Conservation (phyloP, 2,329 filamentous ascomycete species). For the Chaetomiaceae sp. region DNA sequence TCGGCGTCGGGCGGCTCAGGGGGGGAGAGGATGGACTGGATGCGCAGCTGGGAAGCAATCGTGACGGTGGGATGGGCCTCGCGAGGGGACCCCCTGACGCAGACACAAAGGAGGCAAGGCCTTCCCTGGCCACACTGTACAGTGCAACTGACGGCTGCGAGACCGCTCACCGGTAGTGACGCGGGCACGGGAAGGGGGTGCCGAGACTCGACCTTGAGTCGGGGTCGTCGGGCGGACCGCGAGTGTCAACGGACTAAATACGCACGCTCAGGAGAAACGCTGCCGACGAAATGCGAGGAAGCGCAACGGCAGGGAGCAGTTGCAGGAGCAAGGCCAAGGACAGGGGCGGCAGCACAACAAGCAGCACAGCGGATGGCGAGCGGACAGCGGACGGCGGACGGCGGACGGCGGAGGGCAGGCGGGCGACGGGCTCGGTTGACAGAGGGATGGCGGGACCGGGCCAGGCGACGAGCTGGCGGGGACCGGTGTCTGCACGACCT, state of each 20-base stretch:
- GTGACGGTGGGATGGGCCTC: constrained; percentile 41
- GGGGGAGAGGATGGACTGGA: constrained; percentile 48
- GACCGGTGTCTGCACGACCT: constrained; percentile 21
- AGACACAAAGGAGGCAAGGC: constrained; percentile 19
- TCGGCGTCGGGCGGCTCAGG: constrained; percentile 38
- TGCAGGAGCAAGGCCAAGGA: constrained; percentile 1
- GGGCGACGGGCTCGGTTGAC: constrained; percentile 1
- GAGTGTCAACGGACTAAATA: constrained; percentile 20
- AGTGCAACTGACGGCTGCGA: constrained; percentile 23
- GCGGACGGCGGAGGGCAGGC: background rate
- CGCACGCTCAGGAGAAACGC: constrained; percentile 10
- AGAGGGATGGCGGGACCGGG: background rate
- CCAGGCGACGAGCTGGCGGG: constrained; percentile 5
- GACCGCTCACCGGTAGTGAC: constrained; percentile 22
- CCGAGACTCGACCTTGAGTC: constrained; percentile 22
- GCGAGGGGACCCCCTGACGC: constrained; percentile 32
- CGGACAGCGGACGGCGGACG: too few relatives aligned
- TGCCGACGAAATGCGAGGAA: background rate
- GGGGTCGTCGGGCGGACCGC: constrained; percentile 16
- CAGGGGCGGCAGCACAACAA: constrained; percentile 10
- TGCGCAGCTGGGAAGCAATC: constrained; percentile 47
- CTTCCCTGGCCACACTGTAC: constrained; percentile 23
- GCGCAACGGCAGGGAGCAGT: background rate
- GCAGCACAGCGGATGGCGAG: background rate
- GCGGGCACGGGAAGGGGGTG: constrained; percentile 18